These are phyloP conservation scores for Scytalidium lignicola DNA, from an alignment of 2,329 filamentous ascomycete genomes.

Conservation along the genomic window DNA sequence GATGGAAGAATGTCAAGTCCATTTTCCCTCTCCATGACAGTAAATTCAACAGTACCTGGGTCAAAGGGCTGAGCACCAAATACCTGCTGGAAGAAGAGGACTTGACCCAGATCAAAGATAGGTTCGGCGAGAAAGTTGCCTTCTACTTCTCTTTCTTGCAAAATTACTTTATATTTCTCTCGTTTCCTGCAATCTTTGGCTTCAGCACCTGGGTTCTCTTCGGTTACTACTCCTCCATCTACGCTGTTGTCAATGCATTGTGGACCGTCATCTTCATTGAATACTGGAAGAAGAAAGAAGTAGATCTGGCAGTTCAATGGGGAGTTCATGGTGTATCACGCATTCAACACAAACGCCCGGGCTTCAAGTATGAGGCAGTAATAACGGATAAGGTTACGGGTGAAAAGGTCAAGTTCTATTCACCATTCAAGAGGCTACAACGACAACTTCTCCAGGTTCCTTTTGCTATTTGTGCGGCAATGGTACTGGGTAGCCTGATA, in stretches of 20 bases:
- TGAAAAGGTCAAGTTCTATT: slow-evolving; percentile 56
- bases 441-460: slow-evolving; percentile 63
- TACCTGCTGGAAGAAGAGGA: slow-evolving; percentile 61
- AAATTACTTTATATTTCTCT: slow-evolving; percentile 79
- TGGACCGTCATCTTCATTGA: slow-evolving; percentile 90
- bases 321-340: slow-evolving; percentile 77
- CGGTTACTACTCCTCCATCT: slow-evolving; percentile 77
- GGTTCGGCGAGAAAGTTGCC: slow-evolving; percentile 78
- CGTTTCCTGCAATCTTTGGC: slow-evolving; percentile 78
- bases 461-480: slow-evolving; percentile 70
- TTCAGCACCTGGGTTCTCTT: slow-evolving; percentile 75
- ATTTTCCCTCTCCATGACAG: slow-evolving; percentile 79
- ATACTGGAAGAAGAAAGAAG: slow-evolving; percentile 92
- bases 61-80: slow-evolving; percentile 69
- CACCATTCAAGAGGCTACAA: slow-evolving; percentile 54
- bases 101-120: slow-evolving; percentile 68
- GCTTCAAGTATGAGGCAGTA: slow-evolving; percentile 77
- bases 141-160: slow-evolving; percentile 96
- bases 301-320: slow-evolving; percentile 83
- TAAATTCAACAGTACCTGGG: slow-evolving; percentile 68
- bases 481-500: slow-evolving; percentile 75
- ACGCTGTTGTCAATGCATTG: slow-evolving; percentile 72
- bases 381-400: slow-evolving; percentile 70
- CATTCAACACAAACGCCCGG: slow-evolving; percentile 70
- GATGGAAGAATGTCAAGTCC: slow-evolving; percentile 68